These are phyloP conservation scores for Ceratocystis colombiana DNA, from an alignment of 2,329 filamentous ascomycete species.

Conservation along the genomic window DNA sequence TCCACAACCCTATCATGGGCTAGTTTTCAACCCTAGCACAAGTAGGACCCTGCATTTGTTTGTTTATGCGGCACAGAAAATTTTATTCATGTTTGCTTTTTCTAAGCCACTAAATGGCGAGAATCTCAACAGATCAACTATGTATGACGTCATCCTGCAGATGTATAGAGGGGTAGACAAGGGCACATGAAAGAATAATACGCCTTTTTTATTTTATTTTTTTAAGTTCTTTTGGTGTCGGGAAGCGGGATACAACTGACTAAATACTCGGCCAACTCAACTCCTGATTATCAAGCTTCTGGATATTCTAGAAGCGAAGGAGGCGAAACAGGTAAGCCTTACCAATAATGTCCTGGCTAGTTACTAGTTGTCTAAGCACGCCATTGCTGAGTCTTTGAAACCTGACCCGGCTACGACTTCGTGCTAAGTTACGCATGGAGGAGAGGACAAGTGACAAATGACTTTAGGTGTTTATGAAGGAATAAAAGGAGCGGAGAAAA, in stretches of 20 bases:
- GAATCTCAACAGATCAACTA: not conserved
- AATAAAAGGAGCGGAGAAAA: slow-evolving; percentile 7
- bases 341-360: too few relatives aligned
- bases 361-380: not conserved
- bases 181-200: not conserved
- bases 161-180: not conserved
- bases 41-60: not conserved
- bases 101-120: not conserved
- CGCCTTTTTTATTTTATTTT: not conserved
- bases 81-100: slow-evolving; percentile 2
- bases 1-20: not conserved
- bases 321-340: too few relatives aligned
- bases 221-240: not conserved
- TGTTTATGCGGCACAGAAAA: not conserved
- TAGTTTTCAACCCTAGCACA: not conserved
- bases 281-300: not conserved
- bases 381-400: slow-evolving; percentile 5
- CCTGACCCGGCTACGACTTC: not conserved
- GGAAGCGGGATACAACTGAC: not conserved
- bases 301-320: not conserved
- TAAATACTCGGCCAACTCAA: not conserved
- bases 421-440: not conserved
- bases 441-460: too few relatives aligned
- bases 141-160: slow-evolving; percentile 3
- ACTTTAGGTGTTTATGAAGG: not conserved